Evolutionary conservation across 2,329 filamentous ascomycete genomes (phyloP).

Genomic region (Fusarium sp.): DNA sequence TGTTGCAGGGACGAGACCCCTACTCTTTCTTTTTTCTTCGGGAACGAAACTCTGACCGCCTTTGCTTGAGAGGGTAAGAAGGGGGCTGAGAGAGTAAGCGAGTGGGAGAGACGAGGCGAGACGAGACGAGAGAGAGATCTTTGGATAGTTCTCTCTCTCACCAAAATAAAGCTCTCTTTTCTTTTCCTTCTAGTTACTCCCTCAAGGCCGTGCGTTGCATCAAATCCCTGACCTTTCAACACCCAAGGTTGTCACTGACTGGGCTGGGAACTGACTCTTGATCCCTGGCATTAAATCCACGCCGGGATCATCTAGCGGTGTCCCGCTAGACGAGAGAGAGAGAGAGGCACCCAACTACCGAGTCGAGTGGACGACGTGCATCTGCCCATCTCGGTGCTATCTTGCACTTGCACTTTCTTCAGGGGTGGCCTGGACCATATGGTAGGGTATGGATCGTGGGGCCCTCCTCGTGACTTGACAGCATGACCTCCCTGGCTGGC

Average conservation of each 20-base stretch:
- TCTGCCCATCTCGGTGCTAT: constrained; percentile 12
- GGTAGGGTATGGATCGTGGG: neutral
- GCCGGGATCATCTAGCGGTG: constrained; percentile 7
- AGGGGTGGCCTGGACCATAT: constrained; percentile 10
- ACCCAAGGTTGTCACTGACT: neutral
- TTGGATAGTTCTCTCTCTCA: neutral
- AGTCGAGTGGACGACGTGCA: neutral
- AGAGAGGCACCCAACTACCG: constrained; percentile 15
- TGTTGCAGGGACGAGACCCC: constrained; percentile 16
- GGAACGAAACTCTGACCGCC: constrained; percentile 4
- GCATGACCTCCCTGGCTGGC: neutral
- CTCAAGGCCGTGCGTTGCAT: constrained; percentile 26
- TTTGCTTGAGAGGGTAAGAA: constrained; percentile 1
- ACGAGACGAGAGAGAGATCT: neutral
- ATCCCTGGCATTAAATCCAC: constrained; percentile 5
- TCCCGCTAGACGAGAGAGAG: neutral
- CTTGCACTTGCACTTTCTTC: neutral
- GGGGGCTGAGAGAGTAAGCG: neutral
- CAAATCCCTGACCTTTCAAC: constrained; percentile 15
- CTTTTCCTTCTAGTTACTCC: neutral
- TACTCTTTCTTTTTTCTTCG: neutral
- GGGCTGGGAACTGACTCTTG: neutral
- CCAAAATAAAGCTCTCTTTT: neutral
- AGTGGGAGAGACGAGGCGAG: neutral
- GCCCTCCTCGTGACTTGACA: constrained; percentile 21